Conservation (phyloP, 495 filamentous ascomycete genomes). For the Talaromyces thailandensis region DNA sequence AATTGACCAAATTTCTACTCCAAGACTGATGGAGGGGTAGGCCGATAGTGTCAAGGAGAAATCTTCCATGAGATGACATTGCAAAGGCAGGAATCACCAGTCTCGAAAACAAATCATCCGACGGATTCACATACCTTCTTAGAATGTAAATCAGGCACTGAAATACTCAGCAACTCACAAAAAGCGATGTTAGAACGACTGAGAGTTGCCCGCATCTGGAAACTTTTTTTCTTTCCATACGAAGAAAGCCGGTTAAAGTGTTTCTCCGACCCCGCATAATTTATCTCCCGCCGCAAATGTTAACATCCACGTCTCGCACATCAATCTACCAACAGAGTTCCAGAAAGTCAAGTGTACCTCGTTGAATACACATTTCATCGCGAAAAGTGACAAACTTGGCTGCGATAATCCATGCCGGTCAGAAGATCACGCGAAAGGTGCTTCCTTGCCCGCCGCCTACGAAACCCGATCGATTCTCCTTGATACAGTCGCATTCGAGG, state of each 20-base stretch:
- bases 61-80: neutral
- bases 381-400: neutral
- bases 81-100: neutral
- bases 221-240: slow-evolving; percentile 6
- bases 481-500: neutral
- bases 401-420: neutral
- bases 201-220: neutral
- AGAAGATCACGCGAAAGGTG: neutral
- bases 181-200: neutral
- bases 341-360: neutral
- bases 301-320: neutral
- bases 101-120: neutral
- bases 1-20: neutral
- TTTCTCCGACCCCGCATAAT: slow-evolving; percentile 8
- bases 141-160: neutral
- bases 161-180: neutral
- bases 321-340: neutral
- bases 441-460: neutral
- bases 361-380: neutral
- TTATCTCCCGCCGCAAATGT: neutral
- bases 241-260: neutral
- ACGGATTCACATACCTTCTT: neutral
- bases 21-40: neutral
- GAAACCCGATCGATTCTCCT: neutral
- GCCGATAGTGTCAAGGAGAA: neutral